Base-by-base conservation (phyloP, 179 eudicot species). In the Spinacia oleracea region DNA sequence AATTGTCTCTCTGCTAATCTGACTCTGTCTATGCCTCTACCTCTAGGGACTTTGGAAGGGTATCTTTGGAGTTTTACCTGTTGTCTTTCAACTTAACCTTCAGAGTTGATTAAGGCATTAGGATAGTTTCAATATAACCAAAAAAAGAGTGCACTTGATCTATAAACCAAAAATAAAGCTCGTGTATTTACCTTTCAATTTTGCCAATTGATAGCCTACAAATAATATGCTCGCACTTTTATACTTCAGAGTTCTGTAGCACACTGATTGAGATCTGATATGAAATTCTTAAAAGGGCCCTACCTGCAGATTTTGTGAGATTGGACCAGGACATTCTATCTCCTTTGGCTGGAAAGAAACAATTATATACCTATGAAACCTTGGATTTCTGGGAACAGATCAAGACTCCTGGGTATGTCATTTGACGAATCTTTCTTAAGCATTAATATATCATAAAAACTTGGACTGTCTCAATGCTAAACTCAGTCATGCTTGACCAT, bases 371-470 rank as follows among this genome's bases (percentile, higher is more conserved):
- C 43, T 89, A 83, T 70, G 97, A 91, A 82, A 91, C 93, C 35
- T 81, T 73, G 86, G 96, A 89, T 73, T 93, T 90, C 78, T 93
- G 97, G 97, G 96, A 90, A 84, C 97, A 93, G 75, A 93, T 93
- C 73, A 93, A 93, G 79, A 90, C 91, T 65, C 96, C 97, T 45
- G 91, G 93, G 97, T 90, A 81, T 46, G 80, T 76, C 55, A 25
- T 42, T 70, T 42, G 56, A 70, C 43, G 46, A 55, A 38, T 11
- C 4, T 27, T 51, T 64, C 21, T 76, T 14, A 38, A 55, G 70
- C 72, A 69, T 73, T 50, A 21, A 9, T 35, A 35, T 35, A 20
- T 34, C 27, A 8, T 53, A 48, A 16, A 6, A 72, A 48, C 38
- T 38, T 66, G 71, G 15, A 25, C 58, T 31, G 6, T 51, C 40